Base-by-base conservation (phyloP, 2,329 filamentous ascomycete genomes). In the Claviceps humidiphila region DNA sequence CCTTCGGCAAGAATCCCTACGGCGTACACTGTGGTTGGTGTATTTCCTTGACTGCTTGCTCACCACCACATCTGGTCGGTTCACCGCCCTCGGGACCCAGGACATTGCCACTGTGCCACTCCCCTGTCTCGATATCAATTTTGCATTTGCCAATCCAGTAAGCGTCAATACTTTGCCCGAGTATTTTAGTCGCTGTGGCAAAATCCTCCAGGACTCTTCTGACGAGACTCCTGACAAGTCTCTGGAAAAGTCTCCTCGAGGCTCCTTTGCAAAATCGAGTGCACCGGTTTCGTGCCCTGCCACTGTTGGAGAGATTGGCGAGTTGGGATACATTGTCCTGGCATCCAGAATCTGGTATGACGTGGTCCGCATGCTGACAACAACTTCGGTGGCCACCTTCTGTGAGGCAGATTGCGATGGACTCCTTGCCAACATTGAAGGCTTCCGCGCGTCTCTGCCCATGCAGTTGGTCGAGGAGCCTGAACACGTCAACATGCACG, bases 1-100 rank as follows among this genome's bases (percentile, higher is more conserved):
- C 61, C 71, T 80, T 13, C 75, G 78, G 57, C 77, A 81, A 47
- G 78, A 82, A 62, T 78, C 77, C 0, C 77, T 80, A 63, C 76
- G 78, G 49, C 77, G 78, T 39, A 80, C 78, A 2, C 64, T 82
- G 48, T 82, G 78, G 78, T 70, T 82, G 51, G 76, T 81, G 56
- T 81, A 82, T 63, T 77, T 82, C 44, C 72, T 82, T 47, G 78
- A 82, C 63, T 82, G 77, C 61, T 75, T 82, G 57, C 66, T 82
- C 44, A 81, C 78, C 17, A 80, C 77, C 67, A 81, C 77, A 51
- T 78, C 78, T 13, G 78, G 78, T 50, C 77, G 78, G 30, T 76
- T 76, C 58, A 72, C 78, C 2, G 77, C 78, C 5, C 66, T 81
- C 24, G 75, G 76, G 1, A 67, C 70, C 20, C 74, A 74, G 51